Percentiles rank a stretch among this genome's conserved stretches.
Evolutionary conservation across 1,284 basidiomycete species (phyloP).

Genomic region (Inonotus hispidus): DNA sequence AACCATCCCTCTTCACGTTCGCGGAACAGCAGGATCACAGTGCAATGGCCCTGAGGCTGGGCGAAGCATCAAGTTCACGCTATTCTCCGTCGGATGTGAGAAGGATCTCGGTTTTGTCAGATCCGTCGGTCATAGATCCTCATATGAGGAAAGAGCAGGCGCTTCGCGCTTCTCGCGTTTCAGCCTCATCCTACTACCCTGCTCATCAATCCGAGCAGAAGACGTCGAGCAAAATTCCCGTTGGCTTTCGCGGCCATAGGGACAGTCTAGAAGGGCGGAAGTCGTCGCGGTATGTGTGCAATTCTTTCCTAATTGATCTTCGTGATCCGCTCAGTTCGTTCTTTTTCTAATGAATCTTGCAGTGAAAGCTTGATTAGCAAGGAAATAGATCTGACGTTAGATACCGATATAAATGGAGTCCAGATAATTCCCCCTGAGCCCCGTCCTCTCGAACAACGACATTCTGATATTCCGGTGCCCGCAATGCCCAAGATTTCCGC

Average conservation of each 20-base stretch:
- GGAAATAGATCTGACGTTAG: slow-evolving; percentile 9
- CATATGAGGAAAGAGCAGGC: slow-evolving; percentile 8
- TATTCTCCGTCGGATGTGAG: slow-evolving; percentile 7
- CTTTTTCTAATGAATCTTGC: neutral
- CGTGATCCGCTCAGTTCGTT: neutral
- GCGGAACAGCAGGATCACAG: slow-evolving; percentile 14
- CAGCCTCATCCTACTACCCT: slow-evolving; percentile 14
- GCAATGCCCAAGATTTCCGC: slow-evolving; percentile 9
- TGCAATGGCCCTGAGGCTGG: neutral
- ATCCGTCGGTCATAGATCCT: slow-evolving; percentile 18
- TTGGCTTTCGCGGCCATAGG: neutral
- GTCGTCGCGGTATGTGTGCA: slow-evolving; percentile 14
- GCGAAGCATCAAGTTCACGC: neutral
- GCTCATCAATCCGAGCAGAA: neutral
- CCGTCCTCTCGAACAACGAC: slow-evolving; percentile 2
- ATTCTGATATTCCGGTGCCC: slow-evolving; percentile 10
- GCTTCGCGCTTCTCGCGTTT: slow-evolving; percentile 6
- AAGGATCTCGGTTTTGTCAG: slow-evolving; percentile 17
- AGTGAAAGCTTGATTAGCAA: slow-evolving; percentile 14
- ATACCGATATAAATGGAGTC: neutral
- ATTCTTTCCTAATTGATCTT: neutral
- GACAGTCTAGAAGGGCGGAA: slow-evolving; percentile 10
- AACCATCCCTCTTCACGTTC: slow-evolving; percentile 17
- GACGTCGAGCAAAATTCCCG: neutral
- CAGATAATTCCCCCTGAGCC: neutral